A percentile compares a stretch with the other conserved stretches of the same genome.
phyloP scores from a whole-genome alignment of 2,329 filamentous ascomycete species.

The Colletotrichum sublineola region DNA sequence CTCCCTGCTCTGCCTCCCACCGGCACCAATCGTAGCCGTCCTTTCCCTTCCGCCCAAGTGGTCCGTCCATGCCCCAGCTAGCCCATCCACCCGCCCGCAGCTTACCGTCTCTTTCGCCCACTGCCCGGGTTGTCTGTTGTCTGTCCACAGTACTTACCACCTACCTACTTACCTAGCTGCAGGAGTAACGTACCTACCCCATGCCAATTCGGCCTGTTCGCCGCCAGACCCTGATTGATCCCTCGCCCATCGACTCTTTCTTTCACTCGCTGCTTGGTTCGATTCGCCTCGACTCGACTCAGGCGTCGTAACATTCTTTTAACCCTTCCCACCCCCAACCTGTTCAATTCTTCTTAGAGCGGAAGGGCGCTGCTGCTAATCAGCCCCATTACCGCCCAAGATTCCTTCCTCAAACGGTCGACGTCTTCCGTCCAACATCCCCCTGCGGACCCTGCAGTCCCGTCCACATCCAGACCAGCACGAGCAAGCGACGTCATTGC shows the following conservation, averaged over 20 bases:
- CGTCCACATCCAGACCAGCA: slow-evolving; percentile 52
- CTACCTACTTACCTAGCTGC: background rate
- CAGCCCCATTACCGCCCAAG: slow-evolving; percentile 84
- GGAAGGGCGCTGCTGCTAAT: slow-evolving; percentile 79
- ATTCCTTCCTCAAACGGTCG: slow-evolving; percentile 82
- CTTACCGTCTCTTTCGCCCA: slow-evolving; percentile 15
- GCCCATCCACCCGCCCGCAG: slow-evolving; percentile 17
- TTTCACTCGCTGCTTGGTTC: slow-evolving; percentile 2
- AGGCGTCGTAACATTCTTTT: slow-evolving; percentile 47
- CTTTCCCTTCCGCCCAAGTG: slow-evolving; percentile 10
- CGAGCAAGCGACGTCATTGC: slow-evolving; percentile 60
- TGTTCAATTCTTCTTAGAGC: slow-evolving; percentile 53
- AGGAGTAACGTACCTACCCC: slow-evolving; percentile 9
- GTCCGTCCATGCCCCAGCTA: slow-evolving; percentile 4
- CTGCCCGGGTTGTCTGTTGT: background rate
- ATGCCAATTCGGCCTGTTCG: slow-evolving; percentile 24
- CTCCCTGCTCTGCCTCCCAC: too few relatives aligned
- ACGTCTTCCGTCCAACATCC: slow-evolving; percentile 86
- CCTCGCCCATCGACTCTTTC: slow-evolving; percentile 19
- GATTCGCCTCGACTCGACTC: slow-evolving; percentile 12
- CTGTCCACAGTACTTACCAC: background rate
- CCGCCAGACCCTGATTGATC: slow-evolving; percentile 32
- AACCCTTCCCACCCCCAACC: slow-evolving; percentile 47
- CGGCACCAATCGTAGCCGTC: slow-evolving; percentile 14
- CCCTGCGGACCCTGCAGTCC: slow-evolving; percentile 79